These are phyloP conservation scores for Penicillium silybi DNA, from an alignment of 495 filamentous ascomycete genomes.

Conservation along the genomic window DNA sequence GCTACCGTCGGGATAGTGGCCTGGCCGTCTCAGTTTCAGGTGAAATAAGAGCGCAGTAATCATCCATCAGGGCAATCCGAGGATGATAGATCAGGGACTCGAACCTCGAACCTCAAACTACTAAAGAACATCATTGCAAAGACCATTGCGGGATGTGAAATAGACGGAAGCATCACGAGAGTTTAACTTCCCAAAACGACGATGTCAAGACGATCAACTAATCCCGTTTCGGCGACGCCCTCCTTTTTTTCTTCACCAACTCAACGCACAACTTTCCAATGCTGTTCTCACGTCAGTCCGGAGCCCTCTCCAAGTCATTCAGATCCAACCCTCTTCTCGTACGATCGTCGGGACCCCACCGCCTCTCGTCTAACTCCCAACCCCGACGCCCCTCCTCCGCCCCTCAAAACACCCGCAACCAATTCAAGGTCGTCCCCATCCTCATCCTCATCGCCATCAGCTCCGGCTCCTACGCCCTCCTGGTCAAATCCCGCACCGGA, in stretches of 20 bases:
- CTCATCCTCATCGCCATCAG: constrained; percentile 55
- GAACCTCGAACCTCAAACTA: no score
- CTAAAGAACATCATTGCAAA: no score
- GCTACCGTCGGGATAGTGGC: no score
- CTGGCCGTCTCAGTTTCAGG: no score
- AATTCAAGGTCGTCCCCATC: constrained; percentile 65
- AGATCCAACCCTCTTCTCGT: neutral
- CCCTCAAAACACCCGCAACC: constrained; percentile 34
- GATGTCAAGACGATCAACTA: constrained; percentile 6
- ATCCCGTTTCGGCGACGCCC: constrained; percentile 19
- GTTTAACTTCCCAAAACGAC: neutral
- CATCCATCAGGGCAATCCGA: no score
- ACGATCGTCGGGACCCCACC: constrained; percentile 16
- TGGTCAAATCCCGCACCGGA: constrained; percentile 57
- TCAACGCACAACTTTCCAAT: neutral
- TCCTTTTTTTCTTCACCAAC: constrained; percentile 6
- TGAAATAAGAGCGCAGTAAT: no score
- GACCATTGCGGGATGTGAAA: neutral
- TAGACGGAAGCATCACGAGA: neutral
- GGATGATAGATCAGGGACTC: no score
- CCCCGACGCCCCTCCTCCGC: constrained; percentile 19
- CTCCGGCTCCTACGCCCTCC: constrained; percentile 55
- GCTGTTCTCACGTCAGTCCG: constrained; percentile 6
- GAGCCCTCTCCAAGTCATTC: constrained; percentile 15
- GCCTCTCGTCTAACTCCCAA: constrained; percentile 18